Evolutionary conservation across 1,139 yeast species (phyloP).

Genomic region (Yamadazyma buinensis): DNA sequence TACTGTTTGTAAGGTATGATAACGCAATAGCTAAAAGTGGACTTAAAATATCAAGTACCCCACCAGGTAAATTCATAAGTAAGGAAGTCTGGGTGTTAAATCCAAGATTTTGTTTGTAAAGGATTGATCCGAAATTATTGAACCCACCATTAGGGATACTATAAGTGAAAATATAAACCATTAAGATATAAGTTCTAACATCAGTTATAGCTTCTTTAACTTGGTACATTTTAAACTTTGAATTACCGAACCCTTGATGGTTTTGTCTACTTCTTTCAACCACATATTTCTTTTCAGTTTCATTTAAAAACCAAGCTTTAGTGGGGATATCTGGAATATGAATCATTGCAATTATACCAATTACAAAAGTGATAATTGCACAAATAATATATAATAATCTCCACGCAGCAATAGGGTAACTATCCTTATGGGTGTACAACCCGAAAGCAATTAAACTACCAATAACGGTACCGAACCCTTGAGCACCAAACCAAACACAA

Average conservation of each 20-base stretch:
- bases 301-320: conserved; percentile 32
- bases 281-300: conserved; percentile 27
- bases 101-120: conserved; percentile 37
- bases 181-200: conserved; percentile 36
- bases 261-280: conserved; percentile 26
- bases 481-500: conserved; percentile 12
- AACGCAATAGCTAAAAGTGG: conserved; percentile 25
- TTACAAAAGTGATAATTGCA: conserved; percentile 21
- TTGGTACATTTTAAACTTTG: conserved; percentile 50
- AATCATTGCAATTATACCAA: conserved; percentile 18
- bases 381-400: conserved; percentile 22
- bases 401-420: conserved; percentile 22
- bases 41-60: conserved; percentile 37
- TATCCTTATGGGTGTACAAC: conserved; percentile 9
- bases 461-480: conserved; percentile 9
- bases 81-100: conserved; percentile 23
- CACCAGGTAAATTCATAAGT: conserved; percentile 32
- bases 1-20: conserved; percentile 36
- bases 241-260: conserved; percentile 53
- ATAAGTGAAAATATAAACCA: conserved; percentile 19
- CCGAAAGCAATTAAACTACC: conserved; percentile 19
- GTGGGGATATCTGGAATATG: conserved; percentile 24
- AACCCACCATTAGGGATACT: conserved; percentile 32
- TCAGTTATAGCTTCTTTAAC: conserved; percentile 48
- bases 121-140: conserved; percentile 32